Percentiles rank a stretch among this genome's conserved stretches.
phyloP scores from a whole-genome alignment of 169 alveolate genomes.

The Plasmodium coatneyi region DNA sequence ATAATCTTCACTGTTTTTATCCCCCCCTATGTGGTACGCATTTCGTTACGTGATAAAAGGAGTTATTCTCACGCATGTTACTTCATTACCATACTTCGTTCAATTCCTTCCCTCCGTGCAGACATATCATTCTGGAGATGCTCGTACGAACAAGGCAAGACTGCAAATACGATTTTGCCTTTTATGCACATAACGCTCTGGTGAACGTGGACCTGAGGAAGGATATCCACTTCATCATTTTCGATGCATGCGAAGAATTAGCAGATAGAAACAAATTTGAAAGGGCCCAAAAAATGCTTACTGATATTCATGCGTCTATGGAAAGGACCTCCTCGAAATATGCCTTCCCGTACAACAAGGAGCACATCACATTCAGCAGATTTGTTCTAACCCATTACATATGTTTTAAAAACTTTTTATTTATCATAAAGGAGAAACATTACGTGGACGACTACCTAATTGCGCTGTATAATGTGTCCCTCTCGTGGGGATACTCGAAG shows the following conservation, averaged over 20 bases:
- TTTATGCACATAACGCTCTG: constrained; percentile 13
- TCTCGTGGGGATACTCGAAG: constrained; percentile 11
- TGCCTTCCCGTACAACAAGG: constrained; percentile 16
- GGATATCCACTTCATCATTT: constrained; percentile 10
- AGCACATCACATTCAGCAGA: neutral
- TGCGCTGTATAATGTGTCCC: constrained; percentile 17
- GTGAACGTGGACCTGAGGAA: neutral
- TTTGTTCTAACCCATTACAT: constrained; percentile 32
- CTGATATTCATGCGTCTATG: constrained; percentile 6
- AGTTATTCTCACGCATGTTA: neutral
- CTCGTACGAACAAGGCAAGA: constrained; percentile 23
- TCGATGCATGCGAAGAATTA: constrained; percentile 42
- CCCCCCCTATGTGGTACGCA: neutral
- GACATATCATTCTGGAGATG: constrained; percentile 31
- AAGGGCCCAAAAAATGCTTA: constrained; percentile 19
- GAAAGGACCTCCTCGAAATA: neutral
- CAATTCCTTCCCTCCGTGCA: neutral
- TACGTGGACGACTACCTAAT: constrained; percentile 13
- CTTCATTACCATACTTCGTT: neutral
- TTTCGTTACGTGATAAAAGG: neutral
- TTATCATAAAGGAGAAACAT: constrained; percentile 29
- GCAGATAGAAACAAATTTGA: constrained; percentile 32
- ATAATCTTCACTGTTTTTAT: neutral
- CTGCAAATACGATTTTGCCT: constrained; percentile 28
- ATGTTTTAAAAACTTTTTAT: constrained; percentile 35